Evolutionary conservation across 2,329 filamentous ascomycete species (phyloP), one percentile per base, ranked within the genome.

Genomic region (Phoma sp.): DNA sequence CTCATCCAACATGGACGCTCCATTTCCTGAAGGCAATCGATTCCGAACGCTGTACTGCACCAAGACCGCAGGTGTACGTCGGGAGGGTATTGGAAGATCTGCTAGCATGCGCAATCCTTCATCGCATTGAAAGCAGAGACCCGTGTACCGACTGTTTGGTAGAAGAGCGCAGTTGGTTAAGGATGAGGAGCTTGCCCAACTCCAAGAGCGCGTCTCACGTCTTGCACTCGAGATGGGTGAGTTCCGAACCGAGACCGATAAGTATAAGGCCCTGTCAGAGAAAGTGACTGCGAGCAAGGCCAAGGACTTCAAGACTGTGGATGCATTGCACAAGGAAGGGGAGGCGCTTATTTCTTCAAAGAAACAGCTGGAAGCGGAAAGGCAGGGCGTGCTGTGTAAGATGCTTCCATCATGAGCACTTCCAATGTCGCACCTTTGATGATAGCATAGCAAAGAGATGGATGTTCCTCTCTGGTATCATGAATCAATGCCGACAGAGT

Each of bases 1-100:
- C 41, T 68, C 52, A 44, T 59, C 54, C 23, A 52, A 58, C 8
- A 55, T 63, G 18, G 64, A 72, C 43, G 65, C 65, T 9, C 70
- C 70, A 13, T 83, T 70, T 66, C 77, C 71, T 43, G 83, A 78
- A 62, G 75, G 66, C 23, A 78, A 75, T 38, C 79, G 84, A 37
- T 72, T 76, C 7, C 78, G 83, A 42, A 82, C 81, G 22, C 80
- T 79, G 38, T 87, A 87, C 67, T 79, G 60, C 24, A 68, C 81
- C 11, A 77, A 77, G 4, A 70, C 76, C 25, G 77, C 79, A 48
- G 84, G 84, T 29, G 84, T 87, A 66, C 83, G 78, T 60, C 86
- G 80, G 0, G 79, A 82, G 30, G 78, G 78, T 13, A 61, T 86
- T 7, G 76, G 78, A 39, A 78, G 82, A 39, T 83, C 83, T 47